Conservation (phyloP, 768 basidiomycete species). For the Lepiota subincarnata region DNA sequence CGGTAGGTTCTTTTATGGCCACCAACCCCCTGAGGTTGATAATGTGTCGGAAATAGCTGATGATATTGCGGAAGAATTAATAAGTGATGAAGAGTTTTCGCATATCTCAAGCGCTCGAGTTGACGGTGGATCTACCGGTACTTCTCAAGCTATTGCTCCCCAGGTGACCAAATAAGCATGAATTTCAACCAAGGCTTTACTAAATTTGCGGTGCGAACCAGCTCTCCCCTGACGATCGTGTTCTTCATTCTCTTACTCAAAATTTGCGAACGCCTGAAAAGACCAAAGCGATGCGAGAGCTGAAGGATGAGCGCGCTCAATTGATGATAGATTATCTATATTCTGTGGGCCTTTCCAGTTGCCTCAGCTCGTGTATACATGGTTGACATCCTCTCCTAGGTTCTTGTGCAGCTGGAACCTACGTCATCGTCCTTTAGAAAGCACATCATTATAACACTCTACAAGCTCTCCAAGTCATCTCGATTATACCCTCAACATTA, state of each 20-base stretch:
- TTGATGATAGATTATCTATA: not conserved
- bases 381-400: not conserved
- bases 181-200: no score
- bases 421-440: not conserved
- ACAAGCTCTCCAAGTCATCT: slow-evolving; percentile 20
- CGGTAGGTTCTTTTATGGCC: no score
- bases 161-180: no score
- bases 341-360: not conserved
- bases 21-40: no score
- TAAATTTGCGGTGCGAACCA: no score
- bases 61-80: no score
- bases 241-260: not conserved
- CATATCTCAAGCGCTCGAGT: no score
- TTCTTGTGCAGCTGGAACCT: not conserved
- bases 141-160: no score
- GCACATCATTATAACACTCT: not conserved
- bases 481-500: not conserved
- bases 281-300: not conserved
- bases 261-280: not conserved
- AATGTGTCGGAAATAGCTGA: no score
- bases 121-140: no score
- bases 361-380: not conserved
- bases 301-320: not conserved
- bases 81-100: no score
- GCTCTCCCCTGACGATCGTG: no score